These are phyloP conservation scores for Cytospora piceicola DNA, from an alignment of 2,329 filamentous ascomycete species.

Conservation along the genomic window DNA sequence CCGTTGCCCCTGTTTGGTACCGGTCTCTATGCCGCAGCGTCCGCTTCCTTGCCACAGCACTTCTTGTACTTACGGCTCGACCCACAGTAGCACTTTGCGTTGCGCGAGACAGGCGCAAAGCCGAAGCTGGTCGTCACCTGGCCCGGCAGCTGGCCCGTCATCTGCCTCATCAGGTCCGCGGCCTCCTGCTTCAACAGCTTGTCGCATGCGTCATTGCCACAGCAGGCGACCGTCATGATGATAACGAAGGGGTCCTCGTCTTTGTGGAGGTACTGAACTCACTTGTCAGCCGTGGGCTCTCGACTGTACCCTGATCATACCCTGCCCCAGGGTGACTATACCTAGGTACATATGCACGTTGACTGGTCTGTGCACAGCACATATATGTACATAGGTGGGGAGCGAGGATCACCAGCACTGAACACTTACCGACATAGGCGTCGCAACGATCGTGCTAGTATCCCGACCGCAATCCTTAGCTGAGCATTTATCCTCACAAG, in stretches of 20 bases:
- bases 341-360: not conserved
- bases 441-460: slow-evolving; percentile 27
- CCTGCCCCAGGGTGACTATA: too few species aligned
- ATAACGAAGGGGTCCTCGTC: slow-evolving; percentile 29
- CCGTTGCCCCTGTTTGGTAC: not conserved
- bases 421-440: slow-evolving; percentile 30
- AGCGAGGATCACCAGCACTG: not conserved
- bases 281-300: not conserved
- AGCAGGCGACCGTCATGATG: slow-evolving; percentile 32
- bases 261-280: slow-evolving; percentile 28
- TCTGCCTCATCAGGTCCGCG: slow-evolving; percentile 27
- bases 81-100: slow-evolving; percentile 31
- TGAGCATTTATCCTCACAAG: slow-evolving; percentile 30
- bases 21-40: not conserved
- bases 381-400: not conserved
- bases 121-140: slow-evolving; percentile 29
- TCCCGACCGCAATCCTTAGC: slow-evolving; percentile 20
- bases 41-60: slow-evolving; percentile 24
- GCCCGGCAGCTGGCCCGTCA: slow-evolving; percentile 25
- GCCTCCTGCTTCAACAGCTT: slow-evolving; percentile 27
- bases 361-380: not conserved
- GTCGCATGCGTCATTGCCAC: slow-evolving; percentile 18
- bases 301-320: too few species aligned
- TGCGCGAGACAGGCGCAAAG: slow-evolving; percentile 26
- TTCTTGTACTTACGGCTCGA: slow-evolving; percentile 31